Conservation (phyloP, 2,329 filamentous ascomycete species). For the Paradendryphiella salina region DNA sequence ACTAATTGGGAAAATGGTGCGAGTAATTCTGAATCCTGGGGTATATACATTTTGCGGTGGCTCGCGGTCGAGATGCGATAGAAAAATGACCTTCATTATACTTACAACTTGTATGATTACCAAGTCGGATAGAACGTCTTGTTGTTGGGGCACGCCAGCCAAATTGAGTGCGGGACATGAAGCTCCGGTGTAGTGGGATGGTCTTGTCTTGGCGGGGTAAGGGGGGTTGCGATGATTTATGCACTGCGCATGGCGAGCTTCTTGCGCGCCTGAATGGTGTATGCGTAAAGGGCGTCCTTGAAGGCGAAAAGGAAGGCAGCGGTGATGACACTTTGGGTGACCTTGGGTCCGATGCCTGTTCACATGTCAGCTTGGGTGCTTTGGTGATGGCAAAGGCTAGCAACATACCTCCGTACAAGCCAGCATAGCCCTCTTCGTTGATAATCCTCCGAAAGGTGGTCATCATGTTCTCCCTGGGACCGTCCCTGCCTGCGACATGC, state of each 20-base stretch:
- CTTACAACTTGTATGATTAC: no score
- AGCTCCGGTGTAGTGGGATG: no score
- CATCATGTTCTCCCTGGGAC: slow-evolving; percentile 79
- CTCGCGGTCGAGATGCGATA: no score
- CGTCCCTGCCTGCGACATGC: slow-evolving; percentile 80
- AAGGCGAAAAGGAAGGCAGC: slow-evolving; percentile 96
- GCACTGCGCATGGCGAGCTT: slow-evolving; percentile 32
- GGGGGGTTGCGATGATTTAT: not conserved
- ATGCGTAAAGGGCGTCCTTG: slow-evolving; percentile 93
- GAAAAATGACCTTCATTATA: no score
- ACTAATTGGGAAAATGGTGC: no score
- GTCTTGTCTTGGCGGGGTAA: not conserved
- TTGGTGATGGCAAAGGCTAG: accelerated
- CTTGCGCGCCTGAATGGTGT: slow-evolving; percentile 68
- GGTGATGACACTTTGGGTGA: slow-evolving; percentile 94
- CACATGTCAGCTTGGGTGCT: slow-evolving; percentile 8
- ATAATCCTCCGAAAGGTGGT: slow-evolving; percentile 78
- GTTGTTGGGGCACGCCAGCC: no score
- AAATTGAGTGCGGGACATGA: no score
- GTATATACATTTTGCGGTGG: no score
- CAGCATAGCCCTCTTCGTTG: slow-evolving; percentile 84
- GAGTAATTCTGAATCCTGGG: no score
- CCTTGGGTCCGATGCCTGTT: slow-evolving; percentile 89
- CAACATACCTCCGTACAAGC: slow-evolving; percentile 82
- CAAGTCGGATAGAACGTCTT: no score